Evolutionary conservation across 73 alveolate species (phyloP).

Genomic region (Paramecium sexaurelia): DNA sequence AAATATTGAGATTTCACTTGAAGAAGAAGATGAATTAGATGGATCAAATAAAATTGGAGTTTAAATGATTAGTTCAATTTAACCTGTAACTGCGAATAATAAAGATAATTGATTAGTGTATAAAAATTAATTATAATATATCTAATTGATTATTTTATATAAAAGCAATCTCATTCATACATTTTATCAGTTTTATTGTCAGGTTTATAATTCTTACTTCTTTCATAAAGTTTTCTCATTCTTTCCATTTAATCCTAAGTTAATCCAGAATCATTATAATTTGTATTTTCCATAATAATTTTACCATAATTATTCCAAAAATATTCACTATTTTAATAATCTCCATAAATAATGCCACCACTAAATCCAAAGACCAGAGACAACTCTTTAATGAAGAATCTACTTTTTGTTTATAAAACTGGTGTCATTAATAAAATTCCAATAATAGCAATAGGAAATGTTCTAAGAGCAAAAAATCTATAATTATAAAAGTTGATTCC

Average conservation of each 20-base stretch:
- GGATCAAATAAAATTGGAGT: not conserved
- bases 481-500: slow-evolving; percentile 10
- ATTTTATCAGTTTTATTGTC: slow-evolving; percentile 16
- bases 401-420: not conserved
- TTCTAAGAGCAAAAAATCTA: slow-evolving; percentile 4
- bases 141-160: not conserved
- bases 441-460: not conserved
- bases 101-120: no score
- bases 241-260: not conserved
- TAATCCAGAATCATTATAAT: not conserved
- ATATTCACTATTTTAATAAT: slow-evolving; percentile 22
- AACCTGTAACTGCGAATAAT: no score
- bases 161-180: slow-evolving; percentile 5
- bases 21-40: not conserved
- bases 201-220: not conserved
- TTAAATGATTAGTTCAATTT: not conserved
- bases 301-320: slow-evolving; percentile 35
- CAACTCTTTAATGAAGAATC: not conserved
- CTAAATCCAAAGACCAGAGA: not conserved
- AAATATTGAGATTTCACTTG: not conserved
- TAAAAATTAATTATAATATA: no score
- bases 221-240: slow-evolving; percentile 21
- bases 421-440: slow-evolving; percentile 28
- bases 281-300: slow-evolving; percentile 19
- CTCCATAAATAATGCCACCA: not conserved